phyloP scores from a whole-genome alignment of 441 rosid genomes.

The Aquilaria agallochum region DNA sequence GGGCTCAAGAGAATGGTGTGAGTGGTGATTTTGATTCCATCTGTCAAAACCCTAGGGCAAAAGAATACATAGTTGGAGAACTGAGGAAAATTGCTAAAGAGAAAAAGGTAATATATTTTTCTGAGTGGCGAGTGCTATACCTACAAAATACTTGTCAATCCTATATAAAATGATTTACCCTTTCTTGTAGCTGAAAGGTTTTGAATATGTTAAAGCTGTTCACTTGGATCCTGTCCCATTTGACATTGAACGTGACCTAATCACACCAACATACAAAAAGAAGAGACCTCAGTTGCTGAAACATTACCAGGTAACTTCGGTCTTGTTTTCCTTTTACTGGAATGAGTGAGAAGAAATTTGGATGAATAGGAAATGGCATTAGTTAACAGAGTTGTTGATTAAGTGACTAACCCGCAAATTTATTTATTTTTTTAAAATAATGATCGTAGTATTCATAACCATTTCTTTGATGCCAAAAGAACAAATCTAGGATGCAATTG shows the following conservation, averaged over 20 bases:
- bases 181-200: constrained; percentile 74
- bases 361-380: no score
- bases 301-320: constrained; percentile 62
- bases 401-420: no score
- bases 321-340: not conserved
- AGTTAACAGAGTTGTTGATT: no score
- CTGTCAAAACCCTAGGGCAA: constrained; percentile 62
- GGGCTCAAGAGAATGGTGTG: constrained; percentile 69
- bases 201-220: constrained; percentile 70
- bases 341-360: no score
- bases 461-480: no score
- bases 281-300: constrained; percentile 92
- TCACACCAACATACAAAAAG: constrained; percentile 94
- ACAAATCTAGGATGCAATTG: no score
- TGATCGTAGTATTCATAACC: no score
- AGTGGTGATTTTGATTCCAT: constrained; percentile 62
- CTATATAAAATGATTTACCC: not conserved
- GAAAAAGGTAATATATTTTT: constrained; percentile 43
- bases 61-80: constrained; percentile 59
- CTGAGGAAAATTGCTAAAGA: constrained; percentile 68
- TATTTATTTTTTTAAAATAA: no score
- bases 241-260: constrained; percentile 84
- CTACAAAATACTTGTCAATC: no score
- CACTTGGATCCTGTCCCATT: constrained; percentile 88
- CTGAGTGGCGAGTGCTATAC: not conserved